Evolutionary conservation across 139 green algal species (phyloP).

Genomic region (Pleodorina starrii): DNA sequence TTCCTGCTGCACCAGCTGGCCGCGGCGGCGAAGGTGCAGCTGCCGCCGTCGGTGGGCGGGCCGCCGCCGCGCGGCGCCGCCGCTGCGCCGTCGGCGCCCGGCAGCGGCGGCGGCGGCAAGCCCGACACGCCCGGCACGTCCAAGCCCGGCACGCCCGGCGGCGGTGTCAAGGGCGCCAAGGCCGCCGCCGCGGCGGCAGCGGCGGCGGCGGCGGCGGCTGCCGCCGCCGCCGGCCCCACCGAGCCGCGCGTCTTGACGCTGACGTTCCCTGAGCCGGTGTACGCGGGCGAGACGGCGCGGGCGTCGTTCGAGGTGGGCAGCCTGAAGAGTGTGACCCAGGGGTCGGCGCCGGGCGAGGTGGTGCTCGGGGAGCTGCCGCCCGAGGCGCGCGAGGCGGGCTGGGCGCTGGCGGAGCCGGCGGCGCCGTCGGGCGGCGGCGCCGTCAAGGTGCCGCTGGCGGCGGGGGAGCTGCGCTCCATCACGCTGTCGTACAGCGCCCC

Average conservation of each 20-base stretch:
- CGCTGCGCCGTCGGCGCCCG: neutral
- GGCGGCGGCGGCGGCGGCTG: neutral
- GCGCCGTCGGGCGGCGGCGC: neutral
- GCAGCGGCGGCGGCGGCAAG: neutral
- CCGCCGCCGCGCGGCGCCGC: neutral
- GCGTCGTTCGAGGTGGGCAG: slow-evolving; percentile 58
- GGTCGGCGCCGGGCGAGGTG: slow-evolving; percentile 59
- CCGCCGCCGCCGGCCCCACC: neutral
- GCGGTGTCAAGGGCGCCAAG: neutral
- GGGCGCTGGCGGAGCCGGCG: slow-evolving; percentile 51
- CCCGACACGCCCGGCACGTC: slow-evolving; percentile 5
- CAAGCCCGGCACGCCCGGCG: slow-evolving; percentile 11
- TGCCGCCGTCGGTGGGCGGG: slow-evolving; percentile 16
- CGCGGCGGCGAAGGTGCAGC: neutral
- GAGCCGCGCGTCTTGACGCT: slow-evolving; percentile 41
- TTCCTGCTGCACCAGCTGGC: slow-evolving; percentile 63
- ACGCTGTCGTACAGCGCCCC: slow-evolving; percentile 53
- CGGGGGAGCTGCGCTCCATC: slow-evolving; percentile 63
- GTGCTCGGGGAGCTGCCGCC: slow-evolving; percentile 58
- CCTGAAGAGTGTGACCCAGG: slow-evolving; percentile 54
- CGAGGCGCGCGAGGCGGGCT: slow-evolving; percentile 65
- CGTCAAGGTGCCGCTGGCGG: slow-evolving; percentile 51
- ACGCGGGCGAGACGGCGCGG: slow-evolving; percentile 46
- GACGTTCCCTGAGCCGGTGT: slow-evolving; percentile 49
- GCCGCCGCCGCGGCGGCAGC: neutral